These are phyloP conservation scores for Somion occarium DNA, from an alignment of 1,284 basidiomycete species.

Conservation along the genomic window DNA sequence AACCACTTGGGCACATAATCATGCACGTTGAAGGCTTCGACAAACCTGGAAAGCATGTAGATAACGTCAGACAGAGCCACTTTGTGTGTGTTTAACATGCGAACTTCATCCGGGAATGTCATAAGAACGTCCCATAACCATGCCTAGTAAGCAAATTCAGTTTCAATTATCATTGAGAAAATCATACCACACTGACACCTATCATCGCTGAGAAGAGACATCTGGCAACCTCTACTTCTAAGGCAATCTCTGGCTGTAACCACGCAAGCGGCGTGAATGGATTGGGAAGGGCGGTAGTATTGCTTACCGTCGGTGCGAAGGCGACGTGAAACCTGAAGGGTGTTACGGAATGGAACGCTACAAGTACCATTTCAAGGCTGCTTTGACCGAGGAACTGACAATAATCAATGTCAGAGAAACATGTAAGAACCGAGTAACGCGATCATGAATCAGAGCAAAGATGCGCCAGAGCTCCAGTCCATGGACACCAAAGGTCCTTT, in stretches of 20 bases:
- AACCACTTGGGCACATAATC: neutral
- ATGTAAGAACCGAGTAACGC: too few relatives aligned
- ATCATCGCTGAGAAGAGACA: neutral
- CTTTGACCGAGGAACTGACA: too few relatives aligned
- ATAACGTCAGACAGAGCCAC: neutral
- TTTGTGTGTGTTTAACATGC: neutral
- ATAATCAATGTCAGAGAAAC: too few relatives aligned
- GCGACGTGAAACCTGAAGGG: too few relatives aligned
- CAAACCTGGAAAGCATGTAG: neutral
- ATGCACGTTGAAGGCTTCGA: neutral
- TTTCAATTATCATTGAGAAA: neutral
- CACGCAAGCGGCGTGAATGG: constrained; percentile 2
- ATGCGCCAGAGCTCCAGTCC: too few relatives aligned
- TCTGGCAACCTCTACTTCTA: neutral
- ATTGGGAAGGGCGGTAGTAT: neutral
- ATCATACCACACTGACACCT: neutral
- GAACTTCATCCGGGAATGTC: neutral
- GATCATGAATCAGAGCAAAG: too few relatives aligned
- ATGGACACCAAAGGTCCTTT: too few relatives aligned
- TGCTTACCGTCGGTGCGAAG: neutral
- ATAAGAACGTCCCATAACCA: neutral
- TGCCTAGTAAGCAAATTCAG: neutral
- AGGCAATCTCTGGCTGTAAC: constrained; percentile 1
- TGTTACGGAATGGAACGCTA: too few relatives aligned
- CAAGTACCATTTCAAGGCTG: too few relatives aligned